A percentile compares a stretch with the other conserved stretches of the same genome.
phyloP scores from a whole-genome alignment of 441 rosid species.

The California macrophylla region DNA sequence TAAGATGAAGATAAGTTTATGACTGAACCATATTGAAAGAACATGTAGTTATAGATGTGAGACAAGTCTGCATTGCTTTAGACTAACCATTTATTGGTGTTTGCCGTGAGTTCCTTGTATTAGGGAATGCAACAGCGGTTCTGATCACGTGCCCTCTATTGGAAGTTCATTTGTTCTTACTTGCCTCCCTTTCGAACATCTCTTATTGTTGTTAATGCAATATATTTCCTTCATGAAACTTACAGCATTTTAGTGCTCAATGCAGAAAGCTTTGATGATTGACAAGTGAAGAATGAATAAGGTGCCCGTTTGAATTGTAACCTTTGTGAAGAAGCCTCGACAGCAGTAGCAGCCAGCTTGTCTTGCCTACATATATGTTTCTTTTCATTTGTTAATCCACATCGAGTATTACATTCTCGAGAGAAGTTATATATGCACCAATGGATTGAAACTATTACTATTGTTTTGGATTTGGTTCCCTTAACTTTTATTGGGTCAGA shows the following conservation, averaged over 20 bases:
- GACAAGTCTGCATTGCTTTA: neutral
- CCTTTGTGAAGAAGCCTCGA: constrained; percentile 14
- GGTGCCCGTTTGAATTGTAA: constrained; percentile 13
- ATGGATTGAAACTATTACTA: constrained; percentile 4
- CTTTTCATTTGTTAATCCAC: constrained; percentile 16
- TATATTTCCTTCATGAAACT: neutral
- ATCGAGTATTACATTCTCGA: constrained; percentile 1
- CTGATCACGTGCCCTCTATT: neutral
- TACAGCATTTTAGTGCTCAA: neutral
- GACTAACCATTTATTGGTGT: neutral
- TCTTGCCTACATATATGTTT: constrained; percentile 3
- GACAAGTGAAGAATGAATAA: constrained; percentile 22
- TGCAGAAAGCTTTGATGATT: constrained; percentile 23
- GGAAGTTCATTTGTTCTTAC: neutral
- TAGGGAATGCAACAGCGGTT: neutral
- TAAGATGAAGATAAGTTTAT: neutral
- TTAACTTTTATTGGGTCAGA: neutral
- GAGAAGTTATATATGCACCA: constrained; percentile 1
- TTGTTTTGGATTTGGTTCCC: constrained; percentile 12
- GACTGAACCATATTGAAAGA: neutral
- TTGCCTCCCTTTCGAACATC: neutral
- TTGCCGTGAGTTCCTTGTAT: neutral
- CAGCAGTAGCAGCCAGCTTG: constrained; percentile 13
- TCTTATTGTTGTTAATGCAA: neutral
- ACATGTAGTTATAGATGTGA: neutral